Conservation (phyloP, 495 filamentous ascomycete species). For the Trichodelitschia bisporula region DNA sequence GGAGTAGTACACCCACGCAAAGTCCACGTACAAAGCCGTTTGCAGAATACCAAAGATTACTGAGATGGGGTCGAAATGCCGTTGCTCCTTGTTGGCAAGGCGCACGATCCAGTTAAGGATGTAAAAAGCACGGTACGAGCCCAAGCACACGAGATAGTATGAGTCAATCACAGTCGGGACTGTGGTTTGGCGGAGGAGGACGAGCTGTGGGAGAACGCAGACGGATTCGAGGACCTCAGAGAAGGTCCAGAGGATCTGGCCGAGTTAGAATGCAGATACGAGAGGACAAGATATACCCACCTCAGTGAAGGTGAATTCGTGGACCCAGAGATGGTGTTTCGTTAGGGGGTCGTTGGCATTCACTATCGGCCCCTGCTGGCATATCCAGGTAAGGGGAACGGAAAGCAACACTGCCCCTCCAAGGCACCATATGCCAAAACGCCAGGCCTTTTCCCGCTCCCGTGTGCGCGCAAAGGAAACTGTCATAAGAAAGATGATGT, state of each 20-base stretch:
- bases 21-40: conserved; percentile 78
- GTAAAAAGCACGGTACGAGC: conserved; percentile 76
- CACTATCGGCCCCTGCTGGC: too few species aligned
- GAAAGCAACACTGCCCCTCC: conserved; percentile 31
- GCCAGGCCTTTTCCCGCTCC: conserved; percentile 82
- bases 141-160: conserved; percentile 73
- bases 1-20: conserved; percentile 90
- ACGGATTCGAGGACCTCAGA: conserved; percentile 79
- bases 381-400: conserved; percentile 40
- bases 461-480: conserved; percentile 65
- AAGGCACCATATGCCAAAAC: conserved; percentile 41
- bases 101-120: conserved; percentile 78
- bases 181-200: conserved; percentile 77
- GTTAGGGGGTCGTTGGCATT: neutral
- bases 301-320: neutral
- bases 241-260: conserved; percentile 55
- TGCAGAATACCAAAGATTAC: conserved; percentile 75
- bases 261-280: neutral
- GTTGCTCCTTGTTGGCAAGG: conserved; percentile 27
- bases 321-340: too few species aligned
- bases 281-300: neutral
- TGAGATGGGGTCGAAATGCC: conserved; percentile 42
- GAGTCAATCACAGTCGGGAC: conserved; percentile 92
- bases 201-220: conserved; percentile 71
- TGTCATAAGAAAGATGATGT: conserved; percentile 73